Evolutionary conservation across 1,284 basidiomycete genomes (phyloP).

Genomic region (Phlebopus sp.): DNA sequence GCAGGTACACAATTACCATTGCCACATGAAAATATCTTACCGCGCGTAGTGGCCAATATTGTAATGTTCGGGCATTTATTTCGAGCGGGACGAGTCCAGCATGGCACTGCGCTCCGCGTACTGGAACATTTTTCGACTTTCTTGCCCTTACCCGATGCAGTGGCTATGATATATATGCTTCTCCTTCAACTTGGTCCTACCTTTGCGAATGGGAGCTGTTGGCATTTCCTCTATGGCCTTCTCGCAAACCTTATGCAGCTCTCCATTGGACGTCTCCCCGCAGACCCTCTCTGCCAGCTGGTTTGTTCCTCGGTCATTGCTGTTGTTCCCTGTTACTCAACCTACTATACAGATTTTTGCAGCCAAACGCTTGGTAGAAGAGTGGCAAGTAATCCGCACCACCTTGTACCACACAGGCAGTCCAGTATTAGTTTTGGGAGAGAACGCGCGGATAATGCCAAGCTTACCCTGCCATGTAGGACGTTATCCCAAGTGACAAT

Average conservation of each 20-base stretch:
- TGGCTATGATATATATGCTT: constrained; percentile 18
- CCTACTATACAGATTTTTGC: constrained; percentile 10
- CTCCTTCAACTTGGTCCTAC: constrained; percentile 17
- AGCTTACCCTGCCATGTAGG: too few species aligned
- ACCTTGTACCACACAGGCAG: constrained; percentile 8
- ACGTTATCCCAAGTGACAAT: too few species aligned
- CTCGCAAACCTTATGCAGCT: constrained; percentile 10
- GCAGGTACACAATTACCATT: background rate
- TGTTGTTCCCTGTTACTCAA: constrained; percentile 2
- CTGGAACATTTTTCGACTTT: constrained; percentile 12
- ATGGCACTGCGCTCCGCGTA: constrained; percentile 5
- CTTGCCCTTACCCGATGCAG: constrained; percentile 17
- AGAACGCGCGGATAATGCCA: too few species aligned
- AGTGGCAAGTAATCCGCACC: constrained; percentile 11
- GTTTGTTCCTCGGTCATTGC: constrained; percentile 8
- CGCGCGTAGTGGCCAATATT: constrained; percentile 15
- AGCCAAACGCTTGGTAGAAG: constrained; percentile 11
- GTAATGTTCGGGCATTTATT: constrained; percentile 18
- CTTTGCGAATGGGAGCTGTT: constrained; percentile 12
- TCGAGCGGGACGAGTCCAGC: constrained; percentile 10
- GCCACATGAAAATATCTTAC: constrained; percentile 10
- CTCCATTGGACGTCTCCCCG: background rate
- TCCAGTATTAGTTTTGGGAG: too few species aligned
- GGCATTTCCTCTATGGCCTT: constrained; percentile 16
- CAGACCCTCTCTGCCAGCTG: constrained; percentile 13